Conservation (phyloP, 345 rosid genomes). For the Salix dunnii region DNA sequence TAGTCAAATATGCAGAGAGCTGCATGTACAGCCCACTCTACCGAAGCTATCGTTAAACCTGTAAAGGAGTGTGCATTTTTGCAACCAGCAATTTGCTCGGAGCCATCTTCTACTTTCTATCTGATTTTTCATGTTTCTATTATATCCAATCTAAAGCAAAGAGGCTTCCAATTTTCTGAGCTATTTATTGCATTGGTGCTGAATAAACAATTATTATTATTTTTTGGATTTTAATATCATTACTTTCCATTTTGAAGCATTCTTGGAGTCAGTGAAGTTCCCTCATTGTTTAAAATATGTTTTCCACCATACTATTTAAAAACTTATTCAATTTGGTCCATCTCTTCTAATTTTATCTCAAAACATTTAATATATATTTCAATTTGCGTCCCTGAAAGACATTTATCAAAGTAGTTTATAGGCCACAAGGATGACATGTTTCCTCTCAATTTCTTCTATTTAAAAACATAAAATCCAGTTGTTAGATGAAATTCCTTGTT, state of each 20-base stretch:
- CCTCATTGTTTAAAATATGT: no score
- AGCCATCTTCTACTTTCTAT: not conserved
- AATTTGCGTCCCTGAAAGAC: no score
- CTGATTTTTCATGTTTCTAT: not conserved
- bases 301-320: no score
- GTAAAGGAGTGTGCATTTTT: not conserved
- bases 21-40: slow-evolving; percentile 93
- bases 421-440: no score
- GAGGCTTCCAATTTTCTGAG: not conserved
- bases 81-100: not conserved
- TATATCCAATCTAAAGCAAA: not conserved
- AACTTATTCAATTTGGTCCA: no score
- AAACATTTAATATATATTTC: no score
- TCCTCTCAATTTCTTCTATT: no score
- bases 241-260: not conserved
- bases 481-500: no score
- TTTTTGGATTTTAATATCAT: not conserved
- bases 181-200: not conserved
- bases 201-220: not conserved
- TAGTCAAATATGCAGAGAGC: slow-evolving; percentile 79
- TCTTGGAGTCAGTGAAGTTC: not conserved
- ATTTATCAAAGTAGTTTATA: no score
- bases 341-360: no score
- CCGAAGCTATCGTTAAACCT: slow-evolving; percentile 66
- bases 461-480: no score